These are phyloP conservation scores for Raddia distichophylla DNA, from an alignment of 176 grass and related monocot species.

Conservation along the genomic window DNA sequence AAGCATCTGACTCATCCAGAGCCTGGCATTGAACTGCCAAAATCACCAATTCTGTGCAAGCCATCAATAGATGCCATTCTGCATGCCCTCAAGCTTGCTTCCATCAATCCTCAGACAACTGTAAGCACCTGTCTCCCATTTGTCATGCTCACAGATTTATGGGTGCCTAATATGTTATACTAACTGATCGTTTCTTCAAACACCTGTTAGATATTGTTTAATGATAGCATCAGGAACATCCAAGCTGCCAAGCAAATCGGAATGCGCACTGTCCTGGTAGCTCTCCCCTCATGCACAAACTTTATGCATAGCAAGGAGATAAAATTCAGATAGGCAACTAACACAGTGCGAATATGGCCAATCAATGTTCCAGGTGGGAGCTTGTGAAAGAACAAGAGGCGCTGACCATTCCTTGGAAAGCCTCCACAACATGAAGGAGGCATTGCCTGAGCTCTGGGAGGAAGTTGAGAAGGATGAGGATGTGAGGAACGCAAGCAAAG, in stretches of 20 bases:
- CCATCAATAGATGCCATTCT: slow-evolving; percentile 75
- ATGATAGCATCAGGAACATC: slow-evolving; percentile 85
- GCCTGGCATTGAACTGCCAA: slow-evolving; percentile 59
- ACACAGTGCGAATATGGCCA: neutral
- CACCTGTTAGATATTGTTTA: slow-evolving; percentile 73
- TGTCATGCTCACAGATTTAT: neutral
- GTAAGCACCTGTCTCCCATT: slow-evolving; percentile 47
- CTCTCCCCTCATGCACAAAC: neutral
- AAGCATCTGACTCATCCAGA: slow-evolving; percentile 57
- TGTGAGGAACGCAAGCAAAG: slow-evolving; percentile 64
- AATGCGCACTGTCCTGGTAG: slow-evolving; percentile 73
- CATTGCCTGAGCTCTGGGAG: slow-evolving; percentile 79
- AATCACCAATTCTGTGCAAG: slow-evolving; percentile 78
- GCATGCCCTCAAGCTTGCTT: slow-evolving; percentile 65
- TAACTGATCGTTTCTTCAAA: neutral
- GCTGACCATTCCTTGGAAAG: slow-evolving; percentile 87
- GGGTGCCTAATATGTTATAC: neutral
- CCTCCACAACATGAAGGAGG: slow-evolving; percentile 88
- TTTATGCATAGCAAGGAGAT: neutral
- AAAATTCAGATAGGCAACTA: neutral
- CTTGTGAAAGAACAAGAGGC: slow-evolving; percentile 66
- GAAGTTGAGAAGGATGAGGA: slow-evolving; percentile 75
- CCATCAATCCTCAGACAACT: slow-evolving; percentile 68
- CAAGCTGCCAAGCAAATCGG: slow-evolving; percentile 69
- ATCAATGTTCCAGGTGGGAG: slow-evolving; percentile 64